Evolutionary conservation across 129 eudicot species (phyloP), one percentile per base, ranked within the genome.

Genomic region (Escallonia herrerae): DNA sequence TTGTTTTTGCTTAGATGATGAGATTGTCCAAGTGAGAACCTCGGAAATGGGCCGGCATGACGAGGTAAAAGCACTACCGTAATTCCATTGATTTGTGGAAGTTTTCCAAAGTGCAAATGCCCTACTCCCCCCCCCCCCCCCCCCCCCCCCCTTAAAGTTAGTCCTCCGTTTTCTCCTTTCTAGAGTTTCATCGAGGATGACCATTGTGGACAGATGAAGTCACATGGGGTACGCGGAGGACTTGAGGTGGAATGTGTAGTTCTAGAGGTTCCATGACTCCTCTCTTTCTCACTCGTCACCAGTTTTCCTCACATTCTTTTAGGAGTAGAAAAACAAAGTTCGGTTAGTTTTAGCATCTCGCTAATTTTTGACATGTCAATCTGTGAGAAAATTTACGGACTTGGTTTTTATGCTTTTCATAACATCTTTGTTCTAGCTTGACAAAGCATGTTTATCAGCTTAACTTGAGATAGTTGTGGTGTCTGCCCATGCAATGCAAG

Each of bases 151-250:
- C n/a, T 14, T 39, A 22, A 22, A 22, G 33, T 22, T 22, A 22
- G 33, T 22, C 33, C 48, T 5, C 42, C 15, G 7, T 13, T 33
- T 49, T 14, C 4, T 69, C 63, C 41, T 6, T 64, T 56, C 44
- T 51, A 72, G 81, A 68, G 40, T n/a, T 50, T 61, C 4, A 37
- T 51, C 7, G 74, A 70, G 77, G 71, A 66, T 62, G 65, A 40
- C 9, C 54, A 57, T 58, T 57, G 63, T 56, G 52, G 60, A 40
- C 65, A 70, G 65, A 60, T 56, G 55, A 59, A 66, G 80, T 58
- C 77, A 77, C 83, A 74, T 74, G 74, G 74, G 48, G 77, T 77
- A 62, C 65, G 70, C 62, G 69, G 80, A 9, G 86, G 83, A 60
- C 79, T 77, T 66, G 37, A 74, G 59, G 51, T 74, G 76, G 55